Evolutionary conservation across 208 protist species (phyloP), one percentile per base, ranked within the genome.

Genomic region (Endotrypanum monterogeii): DNA sequence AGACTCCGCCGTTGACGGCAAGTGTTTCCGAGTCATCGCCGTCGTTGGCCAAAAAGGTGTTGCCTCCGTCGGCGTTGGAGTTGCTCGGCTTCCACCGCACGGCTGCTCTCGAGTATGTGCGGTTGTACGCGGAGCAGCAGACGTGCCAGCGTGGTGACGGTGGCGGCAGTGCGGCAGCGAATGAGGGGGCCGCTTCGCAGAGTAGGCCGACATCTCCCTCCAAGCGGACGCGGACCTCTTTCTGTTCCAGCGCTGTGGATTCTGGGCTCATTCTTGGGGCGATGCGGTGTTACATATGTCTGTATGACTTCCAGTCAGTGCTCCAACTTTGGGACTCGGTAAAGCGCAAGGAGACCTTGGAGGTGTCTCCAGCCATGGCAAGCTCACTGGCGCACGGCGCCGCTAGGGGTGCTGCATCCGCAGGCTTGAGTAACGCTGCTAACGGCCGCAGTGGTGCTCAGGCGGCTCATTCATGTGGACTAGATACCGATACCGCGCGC

Each of bases 241-340:
- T 48, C n/a, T 48, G 65, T 48, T 35, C 68, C 62, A 28, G 71
- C 57, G 37, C 60, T 23, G 60, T 23, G 37, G 60, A 30, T 48
- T 39, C 46, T 30, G 69, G 82, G 50, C 46, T 32, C 44, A 74
- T 84, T 58, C 66, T 92, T 20, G 85, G 80, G 1, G 92, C 90
- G n/a, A 90, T 95, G 82, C 92, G 92, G 2, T 91, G 89, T 72
- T 90, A 91, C 82, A 74, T 91, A 56, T 66, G 78, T 46, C 55
- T 85, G 20, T 87, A 84, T 39, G 88, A 96, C 77, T 94, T 96
- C 79, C 75, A 90, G 30, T 70, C 78, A 28, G 84, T 93, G 50
- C 76, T 96, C 48, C 82, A 67, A 16, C 76, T 96, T 44, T 96
- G 92, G 92, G 66, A 79, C 25, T 51, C 39, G 32, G 50, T 57